Base-by-base conservation (phyloP, 495 filamentous ascomycete genomes). In the Tuber melanosporum region DNA sequence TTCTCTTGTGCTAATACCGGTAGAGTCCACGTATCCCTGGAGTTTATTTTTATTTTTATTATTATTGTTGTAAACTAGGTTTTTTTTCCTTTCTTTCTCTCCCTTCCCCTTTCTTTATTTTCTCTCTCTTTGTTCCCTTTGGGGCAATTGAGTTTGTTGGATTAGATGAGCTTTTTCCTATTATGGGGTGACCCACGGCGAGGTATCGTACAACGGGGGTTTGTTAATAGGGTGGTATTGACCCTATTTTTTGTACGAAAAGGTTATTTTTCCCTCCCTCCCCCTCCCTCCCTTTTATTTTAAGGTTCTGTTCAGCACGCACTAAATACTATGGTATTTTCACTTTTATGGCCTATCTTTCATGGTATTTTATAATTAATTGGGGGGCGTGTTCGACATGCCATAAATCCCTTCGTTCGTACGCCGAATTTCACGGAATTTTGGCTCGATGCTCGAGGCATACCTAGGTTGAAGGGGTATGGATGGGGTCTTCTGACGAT, bases 141-240 rank as follows among this genome's bases (percentile, higher is more conserved):
- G 62, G 76, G 69, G 74, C 66, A 77, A 78, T 72, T 69, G 72
- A 49, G 41, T 73, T 70, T 74, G 42, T 66, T 73, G 74, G 39
- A 46, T 26, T 44, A 75, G 71, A 57, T 32, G 76, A 36, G 36
- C 70, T 10, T 46, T 52, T 22, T 71, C 46, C 46, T n/a, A 75
- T 26, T n/a, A 32, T 7, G 57, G 57, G 15, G 26, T 36, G 26
- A 17, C 57, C 57, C 32, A 32, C 17, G 57, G 26, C 4, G 26
- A 3, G 26, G 57, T 17, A n/a, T n/a, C n/a, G n/a, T n/a, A 36
- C 26, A 66, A 26, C 26, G 57, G 57, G 52, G 52, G 32, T 12
- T 32, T n/a, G 52, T 15, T 32, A 32, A 32, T 32, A 32, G 32
- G 32, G 52, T 26, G 26, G n/a, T 17, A 66, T 74, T 14, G 22